Evolutionary conservation across 441 rosid genomes (phyloP).

Genomic region (Arabidopsis hybrid): DNA sequence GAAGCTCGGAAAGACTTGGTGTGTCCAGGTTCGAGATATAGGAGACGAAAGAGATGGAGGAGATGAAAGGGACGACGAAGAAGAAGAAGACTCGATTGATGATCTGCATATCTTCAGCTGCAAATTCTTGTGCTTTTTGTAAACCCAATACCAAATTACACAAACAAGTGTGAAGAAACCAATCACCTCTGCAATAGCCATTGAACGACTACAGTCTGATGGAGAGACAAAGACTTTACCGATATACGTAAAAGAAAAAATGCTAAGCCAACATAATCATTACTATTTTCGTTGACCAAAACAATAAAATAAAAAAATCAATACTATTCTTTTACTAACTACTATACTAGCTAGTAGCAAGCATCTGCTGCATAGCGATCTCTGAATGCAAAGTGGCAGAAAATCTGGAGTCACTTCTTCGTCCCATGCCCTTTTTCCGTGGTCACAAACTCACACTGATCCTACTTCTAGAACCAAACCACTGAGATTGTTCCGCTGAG

Average conservation of each 20-base stretch:
- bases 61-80: not conserved
- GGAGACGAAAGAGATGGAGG: not conserved
- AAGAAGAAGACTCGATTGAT: not conserved
- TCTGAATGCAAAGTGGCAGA: too few species aligned
- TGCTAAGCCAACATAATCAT: too few species aligned
- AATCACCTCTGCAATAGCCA: not conserved
- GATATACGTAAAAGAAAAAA: too few species aligned
- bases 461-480: conserved; percentile 51
- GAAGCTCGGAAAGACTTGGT: not conserved
- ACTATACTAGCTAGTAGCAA: too few species aligned
- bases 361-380: too few species aligned
- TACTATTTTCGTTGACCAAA: too few species aligned
- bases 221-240: too few species aligned
- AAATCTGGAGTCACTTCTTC: too few species aligned
- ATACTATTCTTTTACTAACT: too few species aligned
- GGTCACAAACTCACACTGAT: conserved; percentile 42
- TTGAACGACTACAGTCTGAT: not conserved
- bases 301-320: too few species aligned
- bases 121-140: not conserved
- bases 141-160: not conserved
- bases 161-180: not conserved
- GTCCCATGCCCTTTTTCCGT: conserved; percentile 29
- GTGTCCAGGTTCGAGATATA: not conserved
- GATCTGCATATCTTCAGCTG: not conserved
- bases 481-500: conserved; percentile 29